Percentiles rank a stretch among this genome's conserved stretches.
Evolutionary conservation across 2,329 filamentous ascomycete genomes (phyloP).

Genomic region (Fusarium paranaense): DNA sequence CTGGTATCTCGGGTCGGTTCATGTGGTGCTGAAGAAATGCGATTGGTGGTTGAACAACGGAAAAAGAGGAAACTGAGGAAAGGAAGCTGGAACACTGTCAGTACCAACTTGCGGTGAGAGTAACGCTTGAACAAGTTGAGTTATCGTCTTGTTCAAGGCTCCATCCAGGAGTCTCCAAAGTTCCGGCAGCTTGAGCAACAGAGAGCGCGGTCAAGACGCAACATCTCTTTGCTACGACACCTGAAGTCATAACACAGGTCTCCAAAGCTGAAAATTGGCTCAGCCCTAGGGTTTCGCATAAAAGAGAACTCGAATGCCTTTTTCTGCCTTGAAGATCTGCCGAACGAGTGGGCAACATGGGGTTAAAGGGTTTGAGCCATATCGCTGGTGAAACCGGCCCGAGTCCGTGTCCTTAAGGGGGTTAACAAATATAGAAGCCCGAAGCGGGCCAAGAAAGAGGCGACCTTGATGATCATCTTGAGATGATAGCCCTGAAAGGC

Average conservation of each 20-base stretch:
- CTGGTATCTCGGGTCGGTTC: not conserved
- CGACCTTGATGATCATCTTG: conserved; percentile 1
- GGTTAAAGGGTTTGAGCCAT: conserved; percentile 17
- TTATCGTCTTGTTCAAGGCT: not conserved
- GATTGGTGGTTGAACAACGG: not conserved
- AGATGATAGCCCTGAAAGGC: not conserved
- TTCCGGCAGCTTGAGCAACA: not conserved
- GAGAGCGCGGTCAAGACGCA: not conserved
- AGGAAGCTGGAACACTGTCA: not conserved
- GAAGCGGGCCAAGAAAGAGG: not conserved
- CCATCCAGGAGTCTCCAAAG: not conserved
- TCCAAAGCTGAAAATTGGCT: not conserved
- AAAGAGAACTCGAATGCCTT: not conserved
- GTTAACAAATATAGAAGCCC: not conserved
- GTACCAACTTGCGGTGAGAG: not conserved
- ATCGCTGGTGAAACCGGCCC: conserved; percentile 22
- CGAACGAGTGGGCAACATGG: conserved; percentile 3
- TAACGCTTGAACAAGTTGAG: not conserved
- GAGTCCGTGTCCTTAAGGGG: not conserved
- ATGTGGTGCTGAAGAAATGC: not conserved
- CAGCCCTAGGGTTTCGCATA: conserved; percentile 15
- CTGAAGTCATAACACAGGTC: not conserved
- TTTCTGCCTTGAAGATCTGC: conserved; percentile 1
- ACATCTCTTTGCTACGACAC: not conserved
- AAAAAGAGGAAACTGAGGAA: not conserved